Conservation (phyloP, 192 early-diverging fungal genomes). For the Umbelopsis isabellina region DNA sequence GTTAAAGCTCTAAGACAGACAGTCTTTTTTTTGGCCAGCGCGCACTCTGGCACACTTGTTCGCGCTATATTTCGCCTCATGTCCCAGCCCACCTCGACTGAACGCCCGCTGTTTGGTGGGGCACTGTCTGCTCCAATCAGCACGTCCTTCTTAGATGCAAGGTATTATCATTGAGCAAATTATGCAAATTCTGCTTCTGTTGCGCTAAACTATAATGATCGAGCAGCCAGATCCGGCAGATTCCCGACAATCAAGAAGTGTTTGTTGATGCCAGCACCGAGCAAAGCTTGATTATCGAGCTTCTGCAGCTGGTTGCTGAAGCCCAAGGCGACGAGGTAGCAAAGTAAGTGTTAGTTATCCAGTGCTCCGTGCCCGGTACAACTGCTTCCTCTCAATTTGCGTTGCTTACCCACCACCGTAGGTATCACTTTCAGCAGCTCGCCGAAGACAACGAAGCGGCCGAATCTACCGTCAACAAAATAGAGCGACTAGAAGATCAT, state of each 20-base stretch:
- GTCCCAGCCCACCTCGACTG: conserved; percentile 1
- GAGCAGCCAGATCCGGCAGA: conserved; percentile 72
- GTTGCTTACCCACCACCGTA: conserved; percentile 21
- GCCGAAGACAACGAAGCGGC: conserved; percentile 76
- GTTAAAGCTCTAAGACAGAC: background rate
- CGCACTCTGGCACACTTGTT: background rate
- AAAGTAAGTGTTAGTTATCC: conserved; percentile 42
- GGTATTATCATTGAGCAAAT: background rate
- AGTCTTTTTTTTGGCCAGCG: background rate
- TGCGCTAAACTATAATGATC: background rate
- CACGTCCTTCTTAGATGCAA: conserved; percentile 32
- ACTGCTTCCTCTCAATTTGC: background rate
- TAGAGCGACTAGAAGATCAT: conserved; percentile 35
- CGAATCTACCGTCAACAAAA: conserved; percentile 44
- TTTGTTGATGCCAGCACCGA: conserved; percentile 72
- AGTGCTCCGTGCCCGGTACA: background rate
- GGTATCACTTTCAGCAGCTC: conserved; percentile 80
- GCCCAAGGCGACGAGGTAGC: conserved; percentile 50
- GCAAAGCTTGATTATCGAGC: conserved; percentile 86
- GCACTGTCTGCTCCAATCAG: conserved; percentile 27
- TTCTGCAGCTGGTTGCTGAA: conserved; percentile 70
- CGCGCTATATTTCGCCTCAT: background rate
- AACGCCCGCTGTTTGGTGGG: conserved; percentile 34
- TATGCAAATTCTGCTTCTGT: background rate
- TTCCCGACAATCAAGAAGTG: conserved; percentile 94